Evolutionary conservation across 257 asterid species (phyloP), one percentile per base, ranked within the genome.

Genomic region (Thymus quinquecostatus): DNA sequence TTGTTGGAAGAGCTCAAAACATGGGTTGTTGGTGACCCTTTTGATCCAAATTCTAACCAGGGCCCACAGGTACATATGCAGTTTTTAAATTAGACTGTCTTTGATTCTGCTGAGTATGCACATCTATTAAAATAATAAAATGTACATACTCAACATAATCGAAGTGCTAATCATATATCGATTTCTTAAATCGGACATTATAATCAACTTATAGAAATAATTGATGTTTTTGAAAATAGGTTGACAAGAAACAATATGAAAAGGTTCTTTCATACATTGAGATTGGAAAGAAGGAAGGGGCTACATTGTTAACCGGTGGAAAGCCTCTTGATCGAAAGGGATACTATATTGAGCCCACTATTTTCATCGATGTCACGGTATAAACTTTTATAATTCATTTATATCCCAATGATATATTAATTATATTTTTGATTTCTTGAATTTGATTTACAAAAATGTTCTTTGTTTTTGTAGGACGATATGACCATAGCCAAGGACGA

Each of bases 1-100:
- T 60, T 88, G 81, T 69, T 72, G 79, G 89, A 86, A 79, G 80
- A 78, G 70, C 77, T 79, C 60, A 81, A 85, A 60, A 50, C 71
- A 32, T 83, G 94, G 88, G 87, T 85, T 33, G 87, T 88, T n/a
- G 96, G 97, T 8, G 97, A 91, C 79, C 94, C 97, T 44, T 86
- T 91, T 36, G 86, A 91, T 77, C 87, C 88, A 32, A 83, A 79
- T 53, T 82, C 77, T 32, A 82, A 74, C 53, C 92, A 88, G 60
- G 97, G 97, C 30, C 96, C 97, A 45, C 97, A 88, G 29, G 97
- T 84, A 82, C n/a, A 21, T 21, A 21, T 21, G 21, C 21, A 21
- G 21, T 21, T 21, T 21, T 21, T 21, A 21, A 21, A 21, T 21
- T 21, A 21, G 21, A 21, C 21, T 21, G 21, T 21, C 21, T 21